Base-by-base conservation (phyloP, 495 filamentous ascomycete genomes). In the Oidiodendron maius region DNA sequence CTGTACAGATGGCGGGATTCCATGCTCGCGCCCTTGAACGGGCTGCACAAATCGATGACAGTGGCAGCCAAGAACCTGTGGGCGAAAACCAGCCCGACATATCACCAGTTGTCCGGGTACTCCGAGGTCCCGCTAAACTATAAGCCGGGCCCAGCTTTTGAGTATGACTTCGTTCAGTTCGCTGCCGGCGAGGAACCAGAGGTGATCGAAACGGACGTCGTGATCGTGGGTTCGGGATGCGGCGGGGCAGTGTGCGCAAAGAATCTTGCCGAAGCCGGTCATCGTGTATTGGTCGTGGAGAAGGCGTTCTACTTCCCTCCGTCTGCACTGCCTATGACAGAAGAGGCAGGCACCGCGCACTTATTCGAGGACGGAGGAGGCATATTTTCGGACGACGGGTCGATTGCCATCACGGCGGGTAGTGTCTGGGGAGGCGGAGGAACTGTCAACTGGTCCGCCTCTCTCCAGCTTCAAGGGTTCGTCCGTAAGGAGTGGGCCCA, bases 211-310 rank as follows among this genome's bases (percentile, higher is more conserved):
- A 83, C 82, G 3, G 91, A 96, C 60, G 81, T 94, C 1, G 81
- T 94, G 13, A 80, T 96, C 50, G 75, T 96, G 4, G 91, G 91
- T 1, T 90, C 85, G 43, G 91, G 91, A 15, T 91, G 86, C 56
- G 91, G 91, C 41, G 89, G 86, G n/a, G 86, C 72, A 0, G 89
- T 95, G 0, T 77, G 75, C 23, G 89, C 91, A 11, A 89, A 89
- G 65, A 84, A 83, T 21, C 67, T 96, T 3, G 81, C 89, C 10
- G 81, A 88, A 56, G 84, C 78, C 2, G 86, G 81, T n/a, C 64
- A 84, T 41, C 68, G 67, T 6, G 88, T 95, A 17, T 61, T 95
- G 3, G 88, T 96, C 0, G 81, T 91, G 3, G 90, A 96, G 38
- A 93, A 91, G 59, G 75, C 77, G 1, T 83, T 86, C 55, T 78